Conservation (phyloP, 345 rosid genomes). For the Streptanthus diversifolius region DNA sequence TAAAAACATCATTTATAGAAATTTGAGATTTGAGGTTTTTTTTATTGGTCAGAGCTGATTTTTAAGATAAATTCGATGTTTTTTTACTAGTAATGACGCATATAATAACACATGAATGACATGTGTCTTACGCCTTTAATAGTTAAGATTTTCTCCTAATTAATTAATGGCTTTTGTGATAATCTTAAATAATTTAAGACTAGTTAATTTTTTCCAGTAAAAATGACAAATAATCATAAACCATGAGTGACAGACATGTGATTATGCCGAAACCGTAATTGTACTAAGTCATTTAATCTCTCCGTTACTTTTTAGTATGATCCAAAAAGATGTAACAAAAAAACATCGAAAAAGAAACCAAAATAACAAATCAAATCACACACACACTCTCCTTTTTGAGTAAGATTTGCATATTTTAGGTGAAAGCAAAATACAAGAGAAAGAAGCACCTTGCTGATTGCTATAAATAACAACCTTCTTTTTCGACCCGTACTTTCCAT, state of each 20-base stretch:
- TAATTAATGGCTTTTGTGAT: background rate
- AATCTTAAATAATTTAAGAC: background rate
- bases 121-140: background rate
- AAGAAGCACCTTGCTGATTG: background rate
- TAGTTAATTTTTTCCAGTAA: background rate
- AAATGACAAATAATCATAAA: background rate
- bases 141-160: background rate
- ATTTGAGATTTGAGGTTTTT: background rate
- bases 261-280: background rate
- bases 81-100: background rate
- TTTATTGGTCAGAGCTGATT: background rate
- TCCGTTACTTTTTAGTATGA: background rate
- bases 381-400: background rate
- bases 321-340: background rate
- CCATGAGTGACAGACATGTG: constrained; percentile 10
- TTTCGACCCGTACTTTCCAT: background rate
- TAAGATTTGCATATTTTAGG: background rate
- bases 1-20: background rate
- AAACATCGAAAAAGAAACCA: background rate
- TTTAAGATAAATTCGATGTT: too few relatives aligned
- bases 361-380: background rate
- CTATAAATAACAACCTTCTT: background rate
- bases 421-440: background rate
- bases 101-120: background rate
- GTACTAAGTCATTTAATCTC: background rate